These are phyloP conservation scores for Cicer arietinum DNA, from an alignment of 306 rosid species.

Conservation along the genomic window DNA sequence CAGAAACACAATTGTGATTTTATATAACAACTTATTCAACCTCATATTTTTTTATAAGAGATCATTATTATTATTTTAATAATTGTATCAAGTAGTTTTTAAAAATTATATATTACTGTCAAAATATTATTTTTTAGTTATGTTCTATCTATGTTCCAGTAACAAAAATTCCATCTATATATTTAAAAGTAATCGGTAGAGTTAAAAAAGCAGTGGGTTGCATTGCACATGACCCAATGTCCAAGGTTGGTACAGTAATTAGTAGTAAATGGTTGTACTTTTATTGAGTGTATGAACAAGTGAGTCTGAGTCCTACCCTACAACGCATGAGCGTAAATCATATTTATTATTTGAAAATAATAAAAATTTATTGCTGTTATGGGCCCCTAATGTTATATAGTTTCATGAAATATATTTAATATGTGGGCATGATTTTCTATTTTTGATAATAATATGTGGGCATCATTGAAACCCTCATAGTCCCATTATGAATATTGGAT, in stretches of 20 bases:
- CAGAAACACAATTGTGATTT: no score
- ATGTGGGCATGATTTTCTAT: slow-evolving; percentile 15
- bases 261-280: slow-evolving; percentile 12
- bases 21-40: no score
- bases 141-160: no score
- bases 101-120: no score
- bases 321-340: neutral
- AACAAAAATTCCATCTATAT: no score
- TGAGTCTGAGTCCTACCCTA: neutral
- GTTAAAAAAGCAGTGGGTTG: neutral
- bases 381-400: slow-evolving; percentile 33
- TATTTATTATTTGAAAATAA: neutral
- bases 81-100: no score
- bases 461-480: slow-evolving; percentile 35
- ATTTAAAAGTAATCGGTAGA: neutral
- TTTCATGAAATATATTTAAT: slow-evolving; percentile 21
- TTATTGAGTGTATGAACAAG: slow-evolving; percentile 6
- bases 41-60: no score
- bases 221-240: slow-evolving; percentile 30
- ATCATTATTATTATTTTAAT: no score
- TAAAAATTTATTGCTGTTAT: neutral
- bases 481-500: slow-evolving; percentile 24
- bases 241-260: slow-evolving; percentile 42
- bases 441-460: slow-evolving; percentile 28
- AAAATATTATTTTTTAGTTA: no score